Evolutionary conservation across 2,329 filamentous ascomycete species (phyloP), one percentile per base, ranked within the genome.

Genomic region (Xylariaceae sp.): DNA sequence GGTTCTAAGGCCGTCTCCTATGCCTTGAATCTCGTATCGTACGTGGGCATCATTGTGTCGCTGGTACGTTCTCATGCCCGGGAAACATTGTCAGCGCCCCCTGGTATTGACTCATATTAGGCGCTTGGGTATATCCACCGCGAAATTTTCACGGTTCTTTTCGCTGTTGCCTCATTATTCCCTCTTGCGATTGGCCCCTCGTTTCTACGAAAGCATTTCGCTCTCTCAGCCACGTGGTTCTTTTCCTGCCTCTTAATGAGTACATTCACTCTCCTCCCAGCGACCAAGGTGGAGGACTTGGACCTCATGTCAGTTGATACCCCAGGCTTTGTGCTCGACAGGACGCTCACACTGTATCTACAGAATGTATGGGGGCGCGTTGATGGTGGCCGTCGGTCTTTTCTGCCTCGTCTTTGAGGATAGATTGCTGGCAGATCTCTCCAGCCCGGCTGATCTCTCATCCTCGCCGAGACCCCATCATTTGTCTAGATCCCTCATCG

Each of bases 111-210:
- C 27, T 30, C 3, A 2, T 30, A 0, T 17, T 40, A 92, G 86
- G 88, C 92, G 15, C 71, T 94, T 65, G 89, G 88, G 35, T 98
- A 98, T 60, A 94, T 94, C 40, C 76, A 90, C 52, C 82, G 92
- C 28, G 84, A 95, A 56, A 79, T 97, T 16, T 83, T 94, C 52
- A 95, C 90, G 0, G 67, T 78, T 1, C 77, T 90, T 40, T 98
- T 89, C 56, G 54, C 89, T 17, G 50, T 89, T 3, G 88, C 78
- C 3, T 76, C 81, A 1, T 70, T 85, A 30, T 98, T 89, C 85
- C 92, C 92, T 1, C 51, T 74, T 0, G 69, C 79, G 0, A 85
- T 92, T 50, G 90, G 92, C 1, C 54, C 73, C 17, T 69, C 70
- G 0, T 97, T 98, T 54, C 50, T 96, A 7, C 71, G 66, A 36